Percentiles rank a stretch among this genome's conserved stretches.
phyloP scores from a whole-genome alignment of 2,329 filamentous ascomycete species.

The Botrytis hyacinthi region DNA sequence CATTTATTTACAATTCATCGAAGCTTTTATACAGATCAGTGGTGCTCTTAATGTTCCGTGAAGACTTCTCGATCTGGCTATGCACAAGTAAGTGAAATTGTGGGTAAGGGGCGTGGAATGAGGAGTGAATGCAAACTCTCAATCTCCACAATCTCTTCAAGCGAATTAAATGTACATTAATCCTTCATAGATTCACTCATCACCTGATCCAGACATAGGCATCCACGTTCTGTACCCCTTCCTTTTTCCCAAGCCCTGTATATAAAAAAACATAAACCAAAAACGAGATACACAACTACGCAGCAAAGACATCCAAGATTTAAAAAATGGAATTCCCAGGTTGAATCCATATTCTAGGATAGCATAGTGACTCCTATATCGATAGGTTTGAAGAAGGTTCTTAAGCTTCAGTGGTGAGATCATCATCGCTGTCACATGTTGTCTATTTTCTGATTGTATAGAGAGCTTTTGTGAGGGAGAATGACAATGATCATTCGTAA shows the following conservation, averaged over 20 bases:
- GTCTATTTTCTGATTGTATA: background rate
- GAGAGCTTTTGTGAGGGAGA: too few species aligned
- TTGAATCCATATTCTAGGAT: too few species aligned
- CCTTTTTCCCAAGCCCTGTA: too few species aligned
- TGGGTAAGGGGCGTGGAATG: rapidly evolving
- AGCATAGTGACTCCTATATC: background rate
- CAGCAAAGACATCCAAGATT: too few species aligned
- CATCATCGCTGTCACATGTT: background rate
- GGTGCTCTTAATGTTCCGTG: too few species aligned
- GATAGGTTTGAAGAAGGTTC: rapidly evolving
- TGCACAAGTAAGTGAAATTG: background rate
- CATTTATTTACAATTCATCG: background rate
- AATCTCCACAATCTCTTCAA: background rate
- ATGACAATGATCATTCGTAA: background rate
- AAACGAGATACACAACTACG: background rate
- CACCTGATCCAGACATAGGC: rapidly evolving
- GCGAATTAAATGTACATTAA: background rate
- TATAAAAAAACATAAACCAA: too few species aligned
- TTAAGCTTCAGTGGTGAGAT: background rate
- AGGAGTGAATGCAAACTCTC: background rate
- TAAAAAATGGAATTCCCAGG: too few species aligned
- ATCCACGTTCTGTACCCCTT: too few species aligned
- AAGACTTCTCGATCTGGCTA: rapidly evolving
- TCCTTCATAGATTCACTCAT: background rate
- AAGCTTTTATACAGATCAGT: background rate